A percentile compares a stretch with the other conserved stretches of the same genome.
These are phyloP conservation scores for Lodderomyces metapsilosis DNA, from an alignment of 1,139 yeast species.

Conservation along the genomic window DNA sequence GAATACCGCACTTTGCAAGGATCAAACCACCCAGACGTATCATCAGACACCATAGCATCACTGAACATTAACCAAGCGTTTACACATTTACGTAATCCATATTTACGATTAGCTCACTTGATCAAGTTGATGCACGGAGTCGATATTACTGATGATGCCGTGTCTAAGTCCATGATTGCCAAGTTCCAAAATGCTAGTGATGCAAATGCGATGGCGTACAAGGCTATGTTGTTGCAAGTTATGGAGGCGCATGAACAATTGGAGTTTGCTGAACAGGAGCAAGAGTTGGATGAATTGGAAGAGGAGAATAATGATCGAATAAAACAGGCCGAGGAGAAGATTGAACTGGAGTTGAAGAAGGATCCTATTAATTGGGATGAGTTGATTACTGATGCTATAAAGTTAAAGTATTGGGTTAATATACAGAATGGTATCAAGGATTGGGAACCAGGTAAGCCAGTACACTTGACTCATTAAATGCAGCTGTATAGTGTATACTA, in stretches of 20 bases:
- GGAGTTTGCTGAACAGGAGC: conserved; percentile 58
- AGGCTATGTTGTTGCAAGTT: conserved; percentile 65
- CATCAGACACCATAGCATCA: conserved; percentile 27
- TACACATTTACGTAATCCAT: conserved; percentile 65
- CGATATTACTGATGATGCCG: conserved; percentile 42
- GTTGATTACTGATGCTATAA: conserved; percentile 67
- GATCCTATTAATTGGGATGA: conserved; percentile 41
- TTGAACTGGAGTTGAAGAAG: conserved; percentile 28
- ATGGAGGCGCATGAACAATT: conserved; percentile 78
- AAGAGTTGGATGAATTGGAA: conserved; percentile 54
- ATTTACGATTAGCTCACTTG: conserved; percentile 51
- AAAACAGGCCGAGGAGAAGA: conserved; percentile 30
- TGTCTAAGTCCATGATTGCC: conserved; percentile 36
- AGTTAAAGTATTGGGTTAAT: conserved; percentile 82
- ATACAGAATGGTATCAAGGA: conserved; percentile 71
- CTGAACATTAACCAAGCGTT: conserved; percentile 74
- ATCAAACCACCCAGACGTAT: conserved; percentile 75
- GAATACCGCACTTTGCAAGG: conserved; percentile 78
- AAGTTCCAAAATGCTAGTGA: conserved; percentile 30
- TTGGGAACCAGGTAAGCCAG: conserved; percentile 73
- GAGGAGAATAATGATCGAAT: conserved; percentile 58
- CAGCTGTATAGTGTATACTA: too few species aligned
- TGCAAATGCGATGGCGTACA: conserved; percentile 42
- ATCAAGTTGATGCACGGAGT: conserved; percentile 37
- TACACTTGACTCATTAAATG: conserved; percentile 58